Evolutionary conservation across 805 yeast species (phyloP).

Genomic region (Candida andamanensis): DNA sequence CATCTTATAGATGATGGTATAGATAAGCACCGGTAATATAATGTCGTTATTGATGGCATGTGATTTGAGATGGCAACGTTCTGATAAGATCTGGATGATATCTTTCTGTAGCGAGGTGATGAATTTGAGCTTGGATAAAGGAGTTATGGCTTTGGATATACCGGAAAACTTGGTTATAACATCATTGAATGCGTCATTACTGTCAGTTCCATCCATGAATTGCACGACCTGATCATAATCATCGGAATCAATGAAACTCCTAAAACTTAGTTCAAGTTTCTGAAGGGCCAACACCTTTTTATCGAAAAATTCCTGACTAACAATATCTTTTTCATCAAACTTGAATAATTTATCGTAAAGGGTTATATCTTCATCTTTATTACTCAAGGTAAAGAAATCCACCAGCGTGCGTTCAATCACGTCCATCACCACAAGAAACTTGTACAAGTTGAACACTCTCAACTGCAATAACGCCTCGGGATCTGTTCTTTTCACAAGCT

Average conservation of each 20-base stretch:
- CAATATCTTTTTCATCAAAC: slow-evolving; percentile 35
- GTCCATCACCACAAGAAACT: slow-evolving; percentile 29
- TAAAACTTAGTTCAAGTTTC: slow-evolving; percentile 22
- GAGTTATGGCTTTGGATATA: slow-evolving; percentile 22
- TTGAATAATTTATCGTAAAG: slow-evolving; percentile 36
- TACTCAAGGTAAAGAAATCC: slow-evolving; percentile 22
- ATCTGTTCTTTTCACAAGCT: slow-evolving; percentile 33
- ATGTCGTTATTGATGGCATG: slow-evolving; percentile 33
- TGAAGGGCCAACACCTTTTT: slow-evolving; percentile 27
- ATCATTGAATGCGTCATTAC: slow-evolving; percentile 1
- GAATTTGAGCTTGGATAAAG: slow-evolving; percentile 25
- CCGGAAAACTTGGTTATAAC: slow-evolving; percentile 11
- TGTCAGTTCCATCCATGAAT: slow-evolving; percentile 13
- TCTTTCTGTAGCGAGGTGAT: slow-evolving; percentile 30
- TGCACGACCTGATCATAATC: slow-evolving; percentile 8
- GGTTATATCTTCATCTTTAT: slow-evolving; percentile 22
- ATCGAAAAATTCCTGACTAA: slow-evolving; percentile 30
- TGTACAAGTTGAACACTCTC: slow-evolving; percentile 37
- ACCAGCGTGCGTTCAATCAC: slow-evolving; percentile 30
- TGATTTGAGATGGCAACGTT: slow-evolving; percentile 14
- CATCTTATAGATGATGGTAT: slow-evolving; percentile 27
- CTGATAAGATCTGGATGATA: slow-evolving; percentile 15
- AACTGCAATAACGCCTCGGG: slow-evolving; percentile 33
- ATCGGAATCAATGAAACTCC: slow-evolving; percentile 24
- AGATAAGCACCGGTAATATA: slow-evolving; percentile 36